These are phyloP conservation scores for Byssoonygena ceratinophila DNA, from an alignment of 2,329 filamentous ascomycete species.

Conservation along the genomic window DNA sequence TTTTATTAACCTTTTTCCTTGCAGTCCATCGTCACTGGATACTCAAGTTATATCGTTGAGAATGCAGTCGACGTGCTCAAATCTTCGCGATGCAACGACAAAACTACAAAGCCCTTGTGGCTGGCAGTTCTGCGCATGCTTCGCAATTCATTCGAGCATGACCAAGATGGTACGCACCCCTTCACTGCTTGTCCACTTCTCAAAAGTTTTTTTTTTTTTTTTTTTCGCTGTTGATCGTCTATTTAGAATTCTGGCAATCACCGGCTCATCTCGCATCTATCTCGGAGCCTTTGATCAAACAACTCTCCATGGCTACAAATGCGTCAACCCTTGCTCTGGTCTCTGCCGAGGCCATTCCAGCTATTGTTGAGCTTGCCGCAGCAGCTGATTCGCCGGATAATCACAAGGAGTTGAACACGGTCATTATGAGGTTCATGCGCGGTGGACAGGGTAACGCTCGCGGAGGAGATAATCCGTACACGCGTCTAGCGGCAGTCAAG, in stretches of 20 bases:
- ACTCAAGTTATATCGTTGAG: conserved; percentile 75
- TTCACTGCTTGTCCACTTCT: neutral
- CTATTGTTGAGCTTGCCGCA: conserved; percentile 67
- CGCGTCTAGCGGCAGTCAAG: conserved; percentile 71
- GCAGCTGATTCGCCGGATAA: conserved; percentile 78
- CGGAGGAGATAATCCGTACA: conserved; percentile 50
- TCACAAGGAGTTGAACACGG: conserved; percentile 75
- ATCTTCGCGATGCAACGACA: conserved; percentile 31
- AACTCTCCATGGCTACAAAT: conserved; percentile 45
- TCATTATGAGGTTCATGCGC: conserved; percentile 67
- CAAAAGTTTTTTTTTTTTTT: conserved; percentile 10
- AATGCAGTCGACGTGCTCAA: conserved; percentile 56
- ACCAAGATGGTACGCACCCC: conserved; percentile 57
- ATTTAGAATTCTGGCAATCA: conserved; percentile 74
- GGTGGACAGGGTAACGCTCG: conserved; percentile 34
- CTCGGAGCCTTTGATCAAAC: conserved; percentile 56
- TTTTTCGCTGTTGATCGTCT: neutral
- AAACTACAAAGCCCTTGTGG: conserved; percentile 53
- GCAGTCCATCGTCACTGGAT: conserved; percentile 80
- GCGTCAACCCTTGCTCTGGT: conserved; percentile 38
- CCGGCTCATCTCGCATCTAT: conserved; percentile 74
- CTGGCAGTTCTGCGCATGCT: conserved; percentile 60
- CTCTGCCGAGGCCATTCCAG: conserved; percentile 52
- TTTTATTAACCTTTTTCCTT: conserved; percentile 7
- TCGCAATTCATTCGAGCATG: conserved; percentile 67